Conservation (phyloP, 345 rosid species). For the Hypericum androsaemum region DNA sequence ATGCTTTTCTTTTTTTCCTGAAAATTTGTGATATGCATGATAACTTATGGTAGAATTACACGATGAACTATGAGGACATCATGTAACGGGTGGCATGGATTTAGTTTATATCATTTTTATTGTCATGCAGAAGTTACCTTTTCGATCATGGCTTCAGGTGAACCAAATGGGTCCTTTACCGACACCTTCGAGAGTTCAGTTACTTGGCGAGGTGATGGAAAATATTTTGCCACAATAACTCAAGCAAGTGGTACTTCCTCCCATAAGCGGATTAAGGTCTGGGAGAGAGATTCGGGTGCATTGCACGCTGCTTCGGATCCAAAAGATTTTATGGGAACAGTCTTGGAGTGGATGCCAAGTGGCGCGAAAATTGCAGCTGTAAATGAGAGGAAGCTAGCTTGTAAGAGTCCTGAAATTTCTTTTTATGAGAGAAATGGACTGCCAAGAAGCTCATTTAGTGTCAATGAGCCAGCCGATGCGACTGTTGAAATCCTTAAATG, state of each 20-base stretch:
- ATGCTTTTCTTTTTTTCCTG: no score
- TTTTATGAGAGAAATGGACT: constrained; percentile 90
- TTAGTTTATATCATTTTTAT: no score
- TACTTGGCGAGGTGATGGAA: constrained; percentile 97
- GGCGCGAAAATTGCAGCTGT: constrained; percentile 90
- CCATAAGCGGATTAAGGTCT: constrained; percentile 59
- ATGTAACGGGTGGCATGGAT: background rate
- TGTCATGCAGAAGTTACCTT: constrained; percentile 8
- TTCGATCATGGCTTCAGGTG: constrained; percentile 31
- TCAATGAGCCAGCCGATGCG: constrained; percentile 39
- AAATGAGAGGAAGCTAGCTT: constrained; percentile 45
- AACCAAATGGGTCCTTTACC: constrained; percentile 21
- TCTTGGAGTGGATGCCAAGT: constrained; percentile 97
- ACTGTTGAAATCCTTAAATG: constrained; percentile 61
- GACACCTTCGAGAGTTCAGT: constrained; percentile 33
- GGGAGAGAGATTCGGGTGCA: constrained; percentile 85
- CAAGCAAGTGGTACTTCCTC: constrained; percentile 20
- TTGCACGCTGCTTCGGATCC: constrained; percentile 67
- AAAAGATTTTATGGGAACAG: constrained; percentile 49
- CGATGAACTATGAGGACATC: background rate
- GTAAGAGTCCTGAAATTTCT: constrained; percentile 46
- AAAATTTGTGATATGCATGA: no score
- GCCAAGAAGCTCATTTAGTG: constrained; percentile 57
- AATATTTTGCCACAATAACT: constrained; percentile 60
- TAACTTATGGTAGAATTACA: no score